Evolutionary conservation across 108 stramenopile genomes (phyloP), one percentile per base, ranked within the genome.

Genomic region (Stephanodiscus minutulus): DNA sequence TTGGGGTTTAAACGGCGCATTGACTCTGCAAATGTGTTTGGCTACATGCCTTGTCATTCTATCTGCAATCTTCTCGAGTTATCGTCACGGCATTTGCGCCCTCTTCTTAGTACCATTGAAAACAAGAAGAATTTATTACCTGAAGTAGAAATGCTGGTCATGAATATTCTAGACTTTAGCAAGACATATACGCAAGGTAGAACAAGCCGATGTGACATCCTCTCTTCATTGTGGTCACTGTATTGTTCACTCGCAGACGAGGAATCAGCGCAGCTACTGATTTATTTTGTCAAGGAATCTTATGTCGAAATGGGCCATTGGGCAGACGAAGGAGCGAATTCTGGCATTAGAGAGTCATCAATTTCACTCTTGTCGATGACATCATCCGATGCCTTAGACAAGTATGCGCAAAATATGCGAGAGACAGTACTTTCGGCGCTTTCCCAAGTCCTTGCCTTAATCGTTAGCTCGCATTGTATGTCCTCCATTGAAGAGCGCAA

Each of bases 181-280:
- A 64, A 64, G 3, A 20, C 24, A 1, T 8, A 46, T 15, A 15
- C 69, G 58, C 54, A 55, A 55, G 33, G 39, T 33, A 9, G 22
- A 64, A 20, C 25, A 21, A 21, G 18, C 17, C 31, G 21, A 0
- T 5, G 15, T 35, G 46, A 37, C 50, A 46, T 27, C 22, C 44
- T 64, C 10, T 6, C 33, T 18, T 58, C 76, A 33, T 50, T 65
- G 9, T 65, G 55, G 58, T 46, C 27, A 12, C 44, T 77, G 13
- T 77, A 77, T 56, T 27, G 33, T 50, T 65, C 68, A 9, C 17
- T 68, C n/a, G 61, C 47, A 15, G 73, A 77, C 49, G 76, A 77
- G 27, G 49, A 64, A 41, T 69, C 68, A 25, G 64, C 76, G 11
- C 61, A 44, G 54, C 15, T 53, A 24, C 52, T 77, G 46, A 70